phyloP scores from a whole-genome alignment of 306 rosid species.

The Vigna reflexopilosa region DNA sequence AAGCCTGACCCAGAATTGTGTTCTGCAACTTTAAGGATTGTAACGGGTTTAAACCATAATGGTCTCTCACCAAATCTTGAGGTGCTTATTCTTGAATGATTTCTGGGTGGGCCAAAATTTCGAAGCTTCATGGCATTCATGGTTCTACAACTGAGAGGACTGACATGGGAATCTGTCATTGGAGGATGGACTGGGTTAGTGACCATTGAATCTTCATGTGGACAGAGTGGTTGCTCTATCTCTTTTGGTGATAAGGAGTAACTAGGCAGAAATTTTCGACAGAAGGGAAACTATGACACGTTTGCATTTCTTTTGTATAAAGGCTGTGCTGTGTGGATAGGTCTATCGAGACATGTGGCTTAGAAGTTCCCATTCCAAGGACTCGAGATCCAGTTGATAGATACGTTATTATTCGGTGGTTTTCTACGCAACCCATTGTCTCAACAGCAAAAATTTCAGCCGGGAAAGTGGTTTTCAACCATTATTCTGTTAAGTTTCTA shows the following conservation, averaged over 20 bases:
- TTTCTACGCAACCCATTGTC: conserved; percentile 12
- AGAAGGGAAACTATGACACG: conserved; percentile 15
- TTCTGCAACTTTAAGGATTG: conserved; percentile 52
- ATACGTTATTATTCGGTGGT: background rate
- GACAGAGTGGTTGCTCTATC: background rate
- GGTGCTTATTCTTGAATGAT: conserved; percentile 43
- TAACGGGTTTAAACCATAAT: conserved; percentile 54
- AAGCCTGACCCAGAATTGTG: conserved; percentile 57
- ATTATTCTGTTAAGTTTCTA: background rate
- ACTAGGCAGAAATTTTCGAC: conserved; percentile 9
- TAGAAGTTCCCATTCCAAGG: conserved; percentile 7
- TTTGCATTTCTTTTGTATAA: background rate
- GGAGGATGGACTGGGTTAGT: conserved; percentile 54
- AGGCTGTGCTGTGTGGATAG: conserved; percentile 48
- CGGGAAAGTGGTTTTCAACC: background rate
- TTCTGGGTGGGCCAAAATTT: conserved; percentile 34
- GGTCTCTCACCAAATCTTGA: conserved; percentile 55
- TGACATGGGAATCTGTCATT: conserved; percentile 49
- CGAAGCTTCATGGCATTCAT: conserved; percentile 47
- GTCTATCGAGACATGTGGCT: conserved; percentile 50
- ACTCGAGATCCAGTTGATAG: background rate
- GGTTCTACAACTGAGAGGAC: conserved; percentile 45
- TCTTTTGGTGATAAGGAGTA: background rate
- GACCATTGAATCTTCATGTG: conserved; percentile 53
- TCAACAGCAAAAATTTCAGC: background rate